Evolutionary conservation across 345 rosid species (phyloP), one percentile per base, ranked within the genome.

Genomic region (Brassica nigra): DNA sequence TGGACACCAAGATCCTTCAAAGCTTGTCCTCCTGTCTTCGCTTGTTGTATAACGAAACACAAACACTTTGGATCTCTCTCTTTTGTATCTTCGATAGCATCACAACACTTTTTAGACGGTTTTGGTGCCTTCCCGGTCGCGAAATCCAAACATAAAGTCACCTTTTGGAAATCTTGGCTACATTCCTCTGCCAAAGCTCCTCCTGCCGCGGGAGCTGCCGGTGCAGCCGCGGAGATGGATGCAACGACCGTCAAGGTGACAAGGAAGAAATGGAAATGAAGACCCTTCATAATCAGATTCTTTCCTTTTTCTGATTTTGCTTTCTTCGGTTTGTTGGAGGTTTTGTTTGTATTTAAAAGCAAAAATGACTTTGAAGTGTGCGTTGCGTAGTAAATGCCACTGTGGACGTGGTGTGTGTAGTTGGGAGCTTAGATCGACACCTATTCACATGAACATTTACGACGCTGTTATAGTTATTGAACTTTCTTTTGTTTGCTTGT

Each of bases 41-140:
- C 82, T 81, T 89, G 89, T 74, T 89, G 93, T 42, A 95, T 90
- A 5, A 93, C 68, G 68, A 1, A 87, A 79, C 98, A 95, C 81
- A 95, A 80, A 83, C 99, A 95, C 82, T 89, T 87, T 8, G 98
- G 96, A 1, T 90, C 89, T 5, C 75, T 78, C 0, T 78, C 92
- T 75, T 85, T 87, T 11, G 89, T 83, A 3, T 76, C 86, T 66
- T 81, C 76, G 62, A 88, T 86, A 0, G 93, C 71, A 11, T 23
- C 70, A 78, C 99, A 95, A 72, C 99, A 95, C 31, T 88, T 85
- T 52, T 86, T 82, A 5, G 91, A 5, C 5, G 99, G 97, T 5
- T 54, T 18, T 37, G 78, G 49, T 58, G 47, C 80, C 84, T 87
- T 86, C 73, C 94, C 99, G 27, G 84, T 80, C 4, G 96, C 99